Evolutionary conservation across 306 rosid genomes (phyloP).

Genomic region (Trifolium repens): DNA sequence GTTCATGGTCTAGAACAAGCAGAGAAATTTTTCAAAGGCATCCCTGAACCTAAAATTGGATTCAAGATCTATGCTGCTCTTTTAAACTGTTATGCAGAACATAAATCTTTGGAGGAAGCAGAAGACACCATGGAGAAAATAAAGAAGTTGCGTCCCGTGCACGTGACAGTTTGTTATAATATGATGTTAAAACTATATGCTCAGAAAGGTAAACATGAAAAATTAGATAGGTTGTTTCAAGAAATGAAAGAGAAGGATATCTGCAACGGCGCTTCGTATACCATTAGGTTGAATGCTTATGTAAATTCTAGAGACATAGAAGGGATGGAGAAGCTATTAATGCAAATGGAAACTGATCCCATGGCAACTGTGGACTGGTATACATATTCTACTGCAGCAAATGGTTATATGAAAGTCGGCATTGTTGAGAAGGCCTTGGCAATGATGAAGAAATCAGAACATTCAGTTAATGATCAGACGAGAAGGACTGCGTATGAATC

Average conservation of each 20-base stretch:
- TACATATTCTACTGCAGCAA: slow-evolving; percentile 55
- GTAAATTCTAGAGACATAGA: slow-evolving; percentile 41
- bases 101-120: slow-evolving; percentile 59
- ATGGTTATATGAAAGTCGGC: slow-evolving; percentile 63
- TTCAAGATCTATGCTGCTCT: slow-evolving; percentile 60
- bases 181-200: slow-evolving; percentile 67
- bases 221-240: slow-evolving; percentile 52
- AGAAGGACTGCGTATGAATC: slow-evolving; percentile 54
- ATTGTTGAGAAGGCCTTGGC: slow-evolving; percentile 47
- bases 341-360: slow-evolving; percentile 64
- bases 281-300: slow-evolving; percentile 60
- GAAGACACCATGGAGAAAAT: slow-evolving; percentile 63
- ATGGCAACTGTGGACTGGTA: slow-evolving; percentile 51
- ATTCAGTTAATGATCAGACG: slow-evolving; percentile 11
- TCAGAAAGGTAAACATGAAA: slow-evolving; percentile 55
- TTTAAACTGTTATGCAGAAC: slow-evolving; percentile 58
- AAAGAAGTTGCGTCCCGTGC: slow-evolving; percentile 39
- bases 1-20: slow-evolving; percentile 66
- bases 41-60: slow-evolving; percentile 47
- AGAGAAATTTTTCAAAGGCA: slow-evolving; percentile 54
- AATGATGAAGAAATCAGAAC: slow-evolving; percentile 60
- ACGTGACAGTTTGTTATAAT: slow-evolving; percentile 49
- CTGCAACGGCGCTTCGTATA: slow-evolving; percentile 44
- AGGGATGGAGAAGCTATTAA: slow-evolving; percentile 66
- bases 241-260: slow-evolving; percentile 66